Base-by-base conservation (phyloP, 805 yeast species). In the Kodamaea nitidulidarum region DNA sequence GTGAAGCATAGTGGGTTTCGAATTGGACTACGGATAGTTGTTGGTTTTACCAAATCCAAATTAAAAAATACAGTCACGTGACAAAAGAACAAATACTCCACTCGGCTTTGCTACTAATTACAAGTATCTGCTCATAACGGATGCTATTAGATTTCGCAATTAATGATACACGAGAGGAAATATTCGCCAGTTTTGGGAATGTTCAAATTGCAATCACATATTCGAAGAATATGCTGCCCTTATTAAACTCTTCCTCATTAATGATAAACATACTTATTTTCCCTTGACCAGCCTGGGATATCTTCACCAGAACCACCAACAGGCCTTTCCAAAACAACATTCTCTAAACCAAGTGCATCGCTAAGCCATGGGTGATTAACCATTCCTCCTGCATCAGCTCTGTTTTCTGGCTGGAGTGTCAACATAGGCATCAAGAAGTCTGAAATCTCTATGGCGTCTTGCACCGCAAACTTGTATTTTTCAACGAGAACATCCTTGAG, bases 321-420 rank as follows among this genome's bases (percentile, higher is more conserved):
- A 21, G 81, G 81, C 49, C 96, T 71, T 53, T 86, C 96, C 4
- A 84, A 64, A 3, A 61, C 66, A 10, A 84, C 76, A 49, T 80
- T 71, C 42, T 84, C 93, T 56, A 84, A 70, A 0, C 95, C 95
- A 24, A 76, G 60, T 0, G 91, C 88, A 55, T 86, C 95, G 47
- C 74, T 71, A 35, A 77, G 57, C 96, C 96, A 88, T 9, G 83
- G 80, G 58, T 88, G 96, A 53, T 87, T 84, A 2, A 86, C 78
- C 80, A 88, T 75, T 3, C 96, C 96, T 14, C 98, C 98, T 1
- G 98, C 98, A 65, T 93, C 98, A 10, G 91, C 91, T 48, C 99
- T 72, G 39, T 64, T 60, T 43, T 76, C 81, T 1, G 98, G 98
- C 56, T 83, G 86, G 15, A 87, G 61, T 15, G 71, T 58, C 33